These are phyloP conservation scores for Agrostemma githago DNA, from an alignment of 148 eudicot species.

Conservation along the genomic window DNA sequence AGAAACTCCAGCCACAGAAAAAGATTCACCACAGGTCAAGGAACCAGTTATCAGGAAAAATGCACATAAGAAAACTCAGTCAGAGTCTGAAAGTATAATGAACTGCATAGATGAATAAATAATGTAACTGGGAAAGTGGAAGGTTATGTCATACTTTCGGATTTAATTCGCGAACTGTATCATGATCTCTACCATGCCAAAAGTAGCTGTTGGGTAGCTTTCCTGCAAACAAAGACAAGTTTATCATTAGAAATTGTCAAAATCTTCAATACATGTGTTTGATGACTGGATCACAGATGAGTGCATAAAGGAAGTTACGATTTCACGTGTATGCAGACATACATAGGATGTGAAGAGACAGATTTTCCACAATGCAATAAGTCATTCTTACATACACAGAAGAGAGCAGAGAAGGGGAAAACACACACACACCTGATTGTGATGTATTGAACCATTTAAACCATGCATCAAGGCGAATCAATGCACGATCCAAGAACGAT, in stretches of 20 bases:
- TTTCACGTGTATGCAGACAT: background rate
- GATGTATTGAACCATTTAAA: constrained; percentile 93
- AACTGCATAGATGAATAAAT: constrained; percentile 12
- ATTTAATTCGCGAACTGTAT: constrained; percentile 73
- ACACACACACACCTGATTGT: constrained; percentile 65
- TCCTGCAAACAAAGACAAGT: constrained; percentile 46
- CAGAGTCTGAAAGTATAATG: background rate
- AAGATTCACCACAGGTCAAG: background rate
- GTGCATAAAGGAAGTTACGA: background rate
- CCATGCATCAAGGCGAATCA: constrained; percentile 90
- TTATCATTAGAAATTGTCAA: background rate
- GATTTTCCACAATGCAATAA: background rate
- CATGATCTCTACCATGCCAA: constrained; percentile 95
- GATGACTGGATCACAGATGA: constrained; percentile 10
- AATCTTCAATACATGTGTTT: background rate
- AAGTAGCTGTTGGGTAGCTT: constrained; percentile 54
- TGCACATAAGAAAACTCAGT: background rate
- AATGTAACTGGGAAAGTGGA: background rate
- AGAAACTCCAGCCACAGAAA: background rate
- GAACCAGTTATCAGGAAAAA: background rate
- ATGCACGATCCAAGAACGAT: constrained; percentile 66
- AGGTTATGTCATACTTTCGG: constrained; percentile 51
- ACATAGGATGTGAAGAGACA: background rate
- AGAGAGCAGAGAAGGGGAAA: constrained; percentile 7
- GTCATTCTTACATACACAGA: background rate